Evolutionary conservation across 2,329 filamentous ascomycete genomes (phyloP), one percentile per base, ranked within the genome.

Genomic region (Graphilbum fragrans): DNA sequence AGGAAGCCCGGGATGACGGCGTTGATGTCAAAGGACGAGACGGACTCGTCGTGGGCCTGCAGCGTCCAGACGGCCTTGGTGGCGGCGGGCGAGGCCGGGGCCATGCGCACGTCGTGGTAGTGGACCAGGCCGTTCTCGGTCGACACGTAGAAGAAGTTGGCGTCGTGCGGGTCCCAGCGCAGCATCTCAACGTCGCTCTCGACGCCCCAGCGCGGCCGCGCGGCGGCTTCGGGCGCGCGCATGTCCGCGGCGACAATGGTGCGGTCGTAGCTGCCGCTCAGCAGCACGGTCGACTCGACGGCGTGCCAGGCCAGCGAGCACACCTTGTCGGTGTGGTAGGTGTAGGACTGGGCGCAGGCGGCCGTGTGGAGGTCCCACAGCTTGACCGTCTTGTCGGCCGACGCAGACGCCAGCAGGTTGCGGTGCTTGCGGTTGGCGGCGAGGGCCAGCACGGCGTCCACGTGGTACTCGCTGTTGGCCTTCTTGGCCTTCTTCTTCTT

Each of bases 351-450:
- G 53, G 92, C 92, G 62, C 87, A 94, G 61, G 81, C 87, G 46
- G 84, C 75, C 3, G 86, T 95, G 66, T 87, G 85, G 47, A 98
- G 69, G 59, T 98, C 92, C 92, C 92, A 98, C 18, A 98, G 74
- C 69, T 98, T 98, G 55, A 96, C 80, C 3, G 92, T 98, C 66
- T 88, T 87, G 66, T 98, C 92, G 18, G 92, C 92, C 1, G 92
- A 98, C 2, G 85, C 86, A 1, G 90, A 96, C 12, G 92, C 92
- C 36, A 98, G 76, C 44, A 98, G 73, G 59, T 96, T 96, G 49
- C 88, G 80, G 65, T 98, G 90, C 56, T 88, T 81, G 54, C 88
- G 74, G 67, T 98, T 98, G 38, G 87, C 86, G 3, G 92, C 83
- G 35, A 98, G 77, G 5, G 90, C 82, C 35, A 98, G 75, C 22